These are phyloP conservation scores for Epichloe uncinata DNA, from an alignment of 2,329 filamentous ascomycete genomes.

Conservation along the genomic window DNA sequence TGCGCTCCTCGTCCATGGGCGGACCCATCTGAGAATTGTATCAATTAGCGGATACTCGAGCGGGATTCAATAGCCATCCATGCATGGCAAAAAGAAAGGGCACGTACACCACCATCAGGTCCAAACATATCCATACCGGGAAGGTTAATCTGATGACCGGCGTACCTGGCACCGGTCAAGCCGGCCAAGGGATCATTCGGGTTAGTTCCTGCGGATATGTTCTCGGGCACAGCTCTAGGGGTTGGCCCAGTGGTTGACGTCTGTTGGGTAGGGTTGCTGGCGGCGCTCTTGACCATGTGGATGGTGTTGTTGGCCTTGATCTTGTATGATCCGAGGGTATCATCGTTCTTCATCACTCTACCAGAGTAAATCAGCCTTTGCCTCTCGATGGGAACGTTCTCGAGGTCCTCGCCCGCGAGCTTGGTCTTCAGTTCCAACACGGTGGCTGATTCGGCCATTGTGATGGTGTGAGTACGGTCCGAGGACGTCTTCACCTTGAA, in stretches of 20 bases:
- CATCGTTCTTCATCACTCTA: slow-evolving; percentile 88
- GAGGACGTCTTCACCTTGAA: slow-evolving; percentile 98
- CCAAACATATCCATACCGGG: slow-evolving; percentile 84
- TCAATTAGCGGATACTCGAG: slow-evolving; percentile 12
- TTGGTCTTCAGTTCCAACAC: slow-evolving; percentile 83
- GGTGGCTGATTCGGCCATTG: slow-evolving; percentile 61
- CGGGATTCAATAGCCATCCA: background rate
- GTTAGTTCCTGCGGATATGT: slow-evolving; percentile 65
- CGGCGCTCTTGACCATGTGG: slow-evolving; percentile 91
- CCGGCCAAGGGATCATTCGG: slow-evolving; percentile 80
- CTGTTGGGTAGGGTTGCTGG: slow-evolving; percentile 55
- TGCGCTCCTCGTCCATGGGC: slow-evolving; percentile 64
- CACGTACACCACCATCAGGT: slow-evolving; percentile 80
- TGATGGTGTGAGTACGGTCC: slow-evolving; percentile 73
- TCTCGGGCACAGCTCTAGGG: slow-evolving; percentile 44
- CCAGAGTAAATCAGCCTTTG: slow-evolving; percentile 97
- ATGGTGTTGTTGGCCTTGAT: slow-evolving; percentile 94
- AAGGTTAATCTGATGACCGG: slow-evolving; percentile 70
- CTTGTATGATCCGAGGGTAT: slow-evolving; percentile 75
- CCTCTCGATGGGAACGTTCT: slow-evolving; percentile 74
- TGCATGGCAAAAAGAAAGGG: background rate
- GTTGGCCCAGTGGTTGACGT: slow-evolving; percentile 28
- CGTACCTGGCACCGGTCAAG: slow-evolving; percentile 88
- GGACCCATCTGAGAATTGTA: slow-evolving; percentile 70
- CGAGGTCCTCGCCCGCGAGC: slow-evolving; percentile 67